Evolutionary conservation across 306 rosid genomes (phyloP).

Genomic region (Sphenostylis stenocarpa): DNA sequence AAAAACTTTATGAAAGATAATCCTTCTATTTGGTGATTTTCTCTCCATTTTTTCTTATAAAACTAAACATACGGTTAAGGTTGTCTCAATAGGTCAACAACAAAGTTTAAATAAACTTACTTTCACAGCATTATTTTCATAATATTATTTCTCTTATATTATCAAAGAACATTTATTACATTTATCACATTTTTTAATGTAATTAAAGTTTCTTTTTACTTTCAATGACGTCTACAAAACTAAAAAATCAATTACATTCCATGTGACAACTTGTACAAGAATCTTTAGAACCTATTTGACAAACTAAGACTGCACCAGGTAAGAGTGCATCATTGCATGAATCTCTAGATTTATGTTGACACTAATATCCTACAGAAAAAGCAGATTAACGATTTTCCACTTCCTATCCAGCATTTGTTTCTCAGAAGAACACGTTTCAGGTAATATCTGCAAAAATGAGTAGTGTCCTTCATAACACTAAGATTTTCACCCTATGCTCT

Average conservation of each 20-base stretch:
- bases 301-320: background rate
- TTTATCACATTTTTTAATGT: background rate
- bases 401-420: background rate
- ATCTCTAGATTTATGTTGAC: background rate
- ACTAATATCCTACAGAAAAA: constrained; percentile 20
- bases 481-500: background rate
- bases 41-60: no score
- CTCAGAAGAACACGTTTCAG: background rate
- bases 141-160: background rate
- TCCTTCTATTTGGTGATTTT: no score
- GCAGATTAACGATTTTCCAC: constrained; percentile 1
- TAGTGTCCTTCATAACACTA: background rate
- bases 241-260: background rate
- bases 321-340: background rate
- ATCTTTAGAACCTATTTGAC: background rate
- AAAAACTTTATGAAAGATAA: no score
- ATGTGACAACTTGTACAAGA: background rate
- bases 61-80: no score
- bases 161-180: background rate
- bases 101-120: no score
- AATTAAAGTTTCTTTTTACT: background rate
- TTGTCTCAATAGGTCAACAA: no score
- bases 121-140: background rate
- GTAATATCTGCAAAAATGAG: no score
- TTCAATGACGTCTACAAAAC: background rate